Evolutionary conservation across 2,329 filamentous ascomycete genomes (phyloP), one percentile per base, ranked within the genome.

Genomic region (Pyricularia sp.): DNA sequence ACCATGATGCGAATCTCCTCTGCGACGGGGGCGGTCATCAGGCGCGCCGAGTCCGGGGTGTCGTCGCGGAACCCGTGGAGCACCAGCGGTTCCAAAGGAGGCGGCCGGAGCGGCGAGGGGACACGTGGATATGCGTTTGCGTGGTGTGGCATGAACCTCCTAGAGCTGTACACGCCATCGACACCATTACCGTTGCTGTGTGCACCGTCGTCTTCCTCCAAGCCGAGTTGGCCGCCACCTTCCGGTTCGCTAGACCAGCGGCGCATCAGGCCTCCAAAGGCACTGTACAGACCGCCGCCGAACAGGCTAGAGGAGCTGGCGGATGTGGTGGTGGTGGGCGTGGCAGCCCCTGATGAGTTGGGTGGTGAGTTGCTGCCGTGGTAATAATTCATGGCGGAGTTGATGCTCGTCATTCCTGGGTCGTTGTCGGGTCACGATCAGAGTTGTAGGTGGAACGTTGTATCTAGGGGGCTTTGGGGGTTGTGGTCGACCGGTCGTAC

Each of bases 1-100:
- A 98, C 83, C 75, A 98, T 89, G 58, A 96, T 86, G 65, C 95
- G 86, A 69, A 98, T 97, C 81, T 98, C 95, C 80, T 98, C 95
- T 2, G 94, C 95, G 33, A 98, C 82, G 12, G 88, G 85, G 66
- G 83, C 82, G 23, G 85, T 90, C 69, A 99, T 83, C 68, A 98
- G 82, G 72, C 87, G 86, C 65, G 88, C 88, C 50, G 83, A 84
- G 23, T 80, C 73, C 23, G 83, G 80, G 3, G 90, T 93, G 73
- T 83, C 84, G 1, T 82, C 80, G 70, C 83, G 82, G 78, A 90
- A 92, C 55, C 91, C 91, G 26, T 82, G 79, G 50, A 98, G 84
- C 4, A 85, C 82, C 26, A 98, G 80, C 0, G 94, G 92, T 69
- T 94, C 94, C 66, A 98, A 86, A 0, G 94, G 94, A 12, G 94